Evolutionary conservation across 176 grass and related monocot genomes (phyloP), one percentile per base, ranked within the genome.

Genomic region (Musa itinerans): DNA sequence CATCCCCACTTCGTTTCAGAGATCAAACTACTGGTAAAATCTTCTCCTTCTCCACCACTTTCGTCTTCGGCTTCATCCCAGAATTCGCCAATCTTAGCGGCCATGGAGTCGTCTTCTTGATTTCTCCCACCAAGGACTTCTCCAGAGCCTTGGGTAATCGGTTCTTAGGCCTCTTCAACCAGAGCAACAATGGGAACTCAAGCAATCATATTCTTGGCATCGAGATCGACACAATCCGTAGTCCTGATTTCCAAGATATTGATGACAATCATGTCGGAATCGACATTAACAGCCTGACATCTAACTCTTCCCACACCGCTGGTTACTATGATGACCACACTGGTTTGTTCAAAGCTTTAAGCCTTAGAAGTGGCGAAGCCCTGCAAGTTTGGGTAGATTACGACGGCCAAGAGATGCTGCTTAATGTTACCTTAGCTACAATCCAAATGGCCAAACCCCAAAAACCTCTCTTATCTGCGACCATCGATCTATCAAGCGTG

Each of bases 41-140:
- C 70, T 79, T 82, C 59, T 96, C 92, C 76, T 96, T 96, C 84
- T 96, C 92, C 52, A 80, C 89, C 12, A 89, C 92, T 13, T 96
- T 87, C 69, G 92, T 85, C 52, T 96, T 89, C 65, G 89, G 75
- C 55, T 86, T 91, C 72, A 67, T 95, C 20, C 65, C 88, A 0
- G 8, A 80, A 0, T 86, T 88, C 57, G 3, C 72, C 20, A 81
- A 83, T 27, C 68, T 89, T 14, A 79, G 92, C 26, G 83, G 86
- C 77, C 86, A 91, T 54, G 92, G 92, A 49, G 85, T 96, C 59
- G 73, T 78, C 77, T 91, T 91, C 79, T 76, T 96, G 56, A 71
- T 85, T 24, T 75, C 88, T 0, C 87, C 76, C 43, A 68, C 85
- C 53, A 81, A 29, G 10, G 83, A 83, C 80, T 63, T 91, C 73